phyloP scores from a whole-genome alignment of 352 stramenopile species.

The Discostella stelligera region DNA sequence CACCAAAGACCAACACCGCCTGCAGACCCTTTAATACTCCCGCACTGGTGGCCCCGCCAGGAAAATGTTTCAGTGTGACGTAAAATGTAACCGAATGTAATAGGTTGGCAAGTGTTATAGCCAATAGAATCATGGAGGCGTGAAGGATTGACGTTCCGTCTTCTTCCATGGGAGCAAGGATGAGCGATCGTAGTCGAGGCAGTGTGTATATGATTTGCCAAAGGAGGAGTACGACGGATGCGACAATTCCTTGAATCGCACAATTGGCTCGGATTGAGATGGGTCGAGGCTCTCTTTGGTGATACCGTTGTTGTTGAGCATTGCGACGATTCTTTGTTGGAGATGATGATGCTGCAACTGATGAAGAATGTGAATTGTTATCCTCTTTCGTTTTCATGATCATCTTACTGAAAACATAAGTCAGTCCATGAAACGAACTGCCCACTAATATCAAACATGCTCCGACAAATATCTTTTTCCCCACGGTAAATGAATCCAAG shows the following conservation, averaged over 20 bases:
- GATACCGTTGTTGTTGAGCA: constrained; percentile 5
- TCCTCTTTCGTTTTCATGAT: constrained; percentile 54
- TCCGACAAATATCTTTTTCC: constrained; percentile 53
- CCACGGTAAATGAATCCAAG: constrained; percentile 40
- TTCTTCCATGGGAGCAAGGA: constrained; percentile 55
- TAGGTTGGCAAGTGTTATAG: constrained; percentile 61
- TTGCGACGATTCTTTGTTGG: background rate
- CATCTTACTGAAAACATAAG: constrained; percentile 72
- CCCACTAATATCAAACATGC: constrained; percentile 62
- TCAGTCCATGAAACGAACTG: constrained; percentile 65
- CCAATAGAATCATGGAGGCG: constrained; percentile 50
- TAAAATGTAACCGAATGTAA: constrained; percentile 72
- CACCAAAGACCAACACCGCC: constrained; percentile 74
- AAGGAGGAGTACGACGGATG: constrained; percentile 33
- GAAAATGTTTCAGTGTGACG: constrained; percentile 65
- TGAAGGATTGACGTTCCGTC: constrained; percentile 38
- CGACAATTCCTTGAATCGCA: constrained; percentile 62
- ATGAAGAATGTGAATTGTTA: background rate
- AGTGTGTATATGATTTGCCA: constrained; percentile 75
- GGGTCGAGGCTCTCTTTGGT: constrained; percentile 24
- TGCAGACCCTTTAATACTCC: constrained; percentile 79
- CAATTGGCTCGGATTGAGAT: constrained; percentile 71
- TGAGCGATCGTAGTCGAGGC: constrained; percentile 46
- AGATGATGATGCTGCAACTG: background rate
- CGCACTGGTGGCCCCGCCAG: constrained; percentile 62